These are phyloP conservation scores for Ceratocystis eucalypticola DNA, from an alignment of 2,329 filamentous ascomycete species.

Conservation along the genomic window DNA sequence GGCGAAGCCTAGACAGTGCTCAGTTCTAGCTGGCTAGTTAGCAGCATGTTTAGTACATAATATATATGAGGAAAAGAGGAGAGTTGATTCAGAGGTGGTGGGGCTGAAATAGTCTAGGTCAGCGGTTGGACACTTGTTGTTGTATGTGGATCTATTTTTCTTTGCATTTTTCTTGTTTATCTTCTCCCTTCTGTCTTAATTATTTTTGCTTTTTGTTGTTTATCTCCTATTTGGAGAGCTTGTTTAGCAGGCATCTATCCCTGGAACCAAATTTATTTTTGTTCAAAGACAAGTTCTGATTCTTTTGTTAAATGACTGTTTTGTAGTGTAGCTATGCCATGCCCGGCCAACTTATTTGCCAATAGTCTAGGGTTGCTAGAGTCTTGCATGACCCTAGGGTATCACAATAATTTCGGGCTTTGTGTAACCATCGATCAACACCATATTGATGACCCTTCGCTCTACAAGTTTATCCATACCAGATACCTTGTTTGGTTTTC, in stretches of 20 bases:
- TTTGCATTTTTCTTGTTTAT: conserved; percentile 1
- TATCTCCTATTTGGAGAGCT: background rate
- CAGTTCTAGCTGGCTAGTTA: conserved; percentile 20
- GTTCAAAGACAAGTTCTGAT: background rate
- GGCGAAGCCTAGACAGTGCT: conserved; percentile 31
- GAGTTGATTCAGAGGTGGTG: background rate
- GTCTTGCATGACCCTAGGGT: too few species aligned
- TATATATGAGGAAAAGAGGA: background rate
- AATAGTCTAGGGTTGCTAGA: too few species aligned
- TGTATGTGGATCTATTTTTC: background rate
- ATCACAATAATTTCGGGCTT: background rate
- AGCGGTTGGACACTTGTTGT: too few species aligned
- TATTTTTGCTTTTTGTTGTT: background rate
- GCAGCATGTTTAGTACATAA: too few species aligned
- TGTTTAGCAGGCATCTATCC: background rate
- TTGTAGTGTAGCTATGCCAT: background rate
- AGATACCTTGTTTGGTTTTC: conserved; percentile 24
- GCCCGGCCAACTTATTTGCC: background rate
- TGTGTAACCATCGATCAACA: background rate
- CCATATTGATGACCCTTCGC: too few species aligned
- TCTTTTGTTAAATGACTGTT: background rate
- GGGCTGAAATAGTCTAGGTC: too few species aligned
- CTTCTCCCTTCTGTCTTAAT: background rate
- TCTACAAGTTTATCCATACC: too few species aligned
- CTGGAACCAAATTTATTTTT: background rate